Conservation (phyloP, 1,284 basidiomycete genomes). For the Apiotrichum laibachii region DNA sequence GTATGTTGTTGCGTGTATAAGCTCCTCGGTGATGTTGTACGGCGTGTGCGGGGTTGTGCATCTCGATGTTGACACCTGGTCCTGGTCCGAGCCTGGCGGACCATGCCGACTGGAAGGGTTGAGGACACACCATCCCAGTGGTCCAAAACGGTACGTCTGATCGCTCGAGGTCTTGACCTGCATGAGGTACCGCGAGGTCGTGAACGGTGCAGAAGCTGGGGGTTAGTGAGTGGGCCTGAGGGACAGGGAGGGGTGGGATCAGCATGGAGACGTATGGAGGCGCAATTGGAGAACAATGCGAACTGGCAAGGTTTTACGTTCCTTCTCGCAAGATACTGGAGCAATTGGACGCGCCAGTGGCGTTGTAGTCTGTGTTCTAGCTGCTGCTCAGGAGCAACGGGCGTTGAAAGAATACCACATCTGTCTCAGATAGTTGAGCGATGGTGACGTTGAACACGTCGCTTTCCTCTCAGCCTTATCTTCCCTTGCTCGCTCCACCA, state of each 20-base stretch:
- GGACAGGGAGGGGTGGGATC: neutral
- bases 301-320: too few species aligned
- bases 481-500: neutral
- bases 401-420: too few species aligned
- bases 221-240: neutral
- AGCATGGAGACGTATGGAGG: neutral
- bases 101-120: neutral
- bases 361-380: too few species aligned
- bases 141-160: neutral
- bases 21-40: neutral
- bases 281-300: too few species aligned
- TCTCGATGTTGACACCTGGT: neutral
- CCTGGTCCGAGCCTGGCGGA: too few species aligned
- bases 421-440: too few species aligned
- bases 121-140: neutral
- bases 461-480: neutral
- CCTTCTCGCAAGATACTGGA: too few species aligned
- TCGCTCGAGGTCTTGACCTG: neutral
- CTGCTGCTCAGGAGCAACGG: too few species aligned
- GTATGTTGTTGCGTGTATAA: neutral
- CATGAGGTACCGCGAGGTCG: neutral
- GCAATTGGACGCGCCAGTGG: too few species aligned
- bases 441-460: too few species aligned
- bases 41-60: neutral
- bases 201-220: neutral